These are phyloP conservation scores for Podaxis sp. DNA, from an alignment of 768 basidiomycete species.

Conservation along the genomic window DNA sequence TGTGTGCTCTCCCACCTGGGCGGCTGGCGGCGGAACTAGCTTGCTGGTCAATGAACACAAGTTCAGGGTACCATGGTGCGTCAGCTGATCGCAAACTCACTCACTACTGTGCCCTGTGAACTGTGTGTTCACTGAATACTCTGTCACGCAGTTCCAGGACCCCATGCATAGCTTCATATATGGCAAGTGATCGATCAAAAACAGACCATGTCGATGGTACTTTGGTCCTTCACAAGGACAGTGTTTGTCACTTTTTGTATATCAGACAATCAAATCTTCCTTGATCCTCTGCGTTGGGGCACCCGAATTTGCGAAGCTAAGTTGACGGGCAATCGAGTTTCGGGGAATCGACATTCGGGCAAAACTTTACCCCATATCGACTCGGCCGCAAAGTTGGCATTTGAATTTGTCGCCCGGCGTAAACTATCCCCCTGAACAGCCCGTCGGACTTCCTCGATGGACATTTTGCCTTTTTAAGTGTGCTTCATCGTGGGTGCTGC, in stretches of 20 bases:
- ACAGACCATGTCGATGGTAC: no score
- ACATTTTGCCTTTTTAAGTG: conserved; percentile 9
- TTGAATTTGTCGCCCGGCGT: not conserved
- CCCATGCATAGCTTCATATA: no score
- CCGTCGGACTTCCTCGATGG: conserved; percentile 10
- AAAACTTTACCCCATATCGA: conserved; percentile 1
- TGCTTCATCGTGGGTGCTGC: conserved; percentile 8
- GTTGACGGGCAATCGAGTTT: not conserved
- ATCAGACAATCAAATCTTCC: not conserved
- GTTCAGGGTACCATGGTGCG: no score
- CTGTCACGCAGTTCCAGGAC: no score
- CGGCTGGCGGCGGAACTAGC: no score
- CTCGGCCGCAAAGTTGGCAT: not conserved
- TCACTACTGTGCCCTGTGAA: no score
- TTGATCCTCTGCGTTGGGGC: not conserved
- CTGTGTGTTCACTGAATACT: no score
- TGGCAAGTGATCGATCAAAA: no score
- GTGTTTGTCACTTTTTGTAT: not conserved
- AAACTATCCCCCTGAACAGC: not conserved
- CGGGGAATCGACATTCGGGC: not conserved
- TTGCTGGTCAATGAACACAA: no score
- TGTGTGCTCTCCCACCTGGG: no score
- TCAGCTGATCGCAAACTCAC: no score
- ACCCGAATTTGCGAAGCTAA: not conserved
- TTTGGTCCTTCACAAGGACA: not conserved